Percentiles rank a stretch among this genome's conserved stretches.
Evolutionary conservation across 2,329 filamentous ascomycete species (phyloP).

Genomic region (Hortaea sp.): DNA sequence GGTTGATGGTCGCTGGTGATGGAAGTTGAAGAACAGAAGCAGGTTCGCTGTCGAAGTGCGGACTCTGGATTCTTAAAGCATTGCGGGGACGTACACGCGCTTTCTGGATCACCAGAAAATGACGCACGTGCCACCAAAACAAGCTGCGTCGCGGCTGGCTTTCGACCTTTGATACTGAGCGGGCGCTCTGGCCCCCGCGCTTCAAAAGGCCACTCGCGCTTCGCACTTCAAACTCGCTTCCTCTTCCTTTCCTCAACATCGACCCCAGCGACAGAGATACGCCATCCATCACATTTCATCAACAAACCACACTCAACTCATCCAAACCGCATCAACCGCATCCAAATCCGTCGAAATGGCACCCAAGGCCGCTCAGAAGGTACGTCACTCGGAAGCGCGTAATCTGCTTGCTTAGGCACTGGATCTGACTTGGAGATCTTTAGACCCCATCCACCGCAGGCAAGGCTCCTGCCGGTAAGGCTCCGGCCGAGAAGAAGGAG

Average conservation of each 20-base stretch:
- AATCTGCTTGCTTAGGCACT: neutral
- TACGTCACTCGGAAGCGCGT: constrained; percentile 6
- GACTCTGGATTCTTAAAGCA: too few relatives aligned
- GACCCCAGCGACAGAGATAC: constrained; percentile 17
- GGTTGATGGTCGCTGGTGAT: constrained; percentile 17
- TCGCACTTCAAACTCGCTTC: constrained; percentile 18
- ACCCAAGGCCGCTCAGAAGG: constrained; percentile 91
- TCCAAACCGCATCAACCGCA: constrained; percentile 15
- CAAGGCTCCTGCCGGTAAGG: constrained; percentile 77
- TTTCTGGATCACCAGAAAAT: neutral
- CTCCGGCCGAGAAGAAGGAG: constrained; percentile 97
- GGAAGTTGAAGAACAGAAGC: constrained; percentile 25
- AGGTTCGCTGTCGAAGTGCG: constrained; percentile 8
- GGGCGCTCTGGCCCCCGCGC: neutral
- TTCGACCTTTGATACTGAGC: neutral
- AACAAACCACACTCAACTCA: constrained; percentile 21
- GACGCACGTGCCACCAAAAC: neutral
- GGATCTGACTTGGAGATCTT: neutral
- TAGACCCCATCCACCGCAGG: constrained; percentile 80
- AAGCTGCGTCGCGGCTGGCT: neutral
- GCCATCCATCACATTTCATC: constrained; percentile 20
- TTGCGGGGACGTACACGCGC: neutral
- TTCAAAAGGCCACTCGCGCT: constrained; percentile 1
- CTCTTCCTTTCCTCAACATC: constrained; percentile 29
- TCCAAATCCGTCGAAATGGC: constrained; percentile 60